phyloP scores from a whole-genome alignment of 1,139 yeast species.

The Candida anutae region DNA sequence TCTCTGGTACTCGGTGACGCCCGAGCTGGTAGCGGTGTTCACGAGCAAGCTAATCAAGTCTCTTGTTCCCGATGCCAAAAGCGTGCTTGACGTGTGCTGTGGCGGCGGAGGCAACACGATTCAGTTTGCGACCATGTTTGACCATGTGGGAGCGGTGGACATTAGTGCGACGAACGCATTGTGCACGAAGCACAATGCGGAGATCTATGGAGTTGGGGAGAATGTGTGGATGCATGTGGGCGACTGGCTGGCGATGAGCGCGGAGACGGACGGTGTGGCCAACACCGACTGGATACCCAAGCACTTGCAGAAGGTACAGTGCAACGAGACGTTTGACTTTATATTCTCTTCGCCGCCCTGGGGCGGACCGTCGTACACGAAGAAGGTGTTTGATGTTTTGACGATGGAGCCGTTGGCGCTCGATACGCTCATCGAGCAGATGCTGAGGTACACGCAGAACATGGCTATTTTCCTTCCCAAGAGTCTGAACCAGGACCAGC shows the following conservation, averaged over 20 bases:
- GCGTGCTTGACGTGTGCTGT: slow-evolving; percentile 67
- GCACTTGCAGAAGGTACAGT: slow-evolving; percentile 9
- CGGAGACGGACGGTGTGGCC: slow-evolving; percentile 10
- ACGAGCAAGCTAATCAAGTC: slow-evolving; percentile 47
- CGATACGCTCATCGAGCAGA: slow-evolving; percentile 33
- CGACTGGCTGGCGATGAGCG: slow-evolving; percentile 46
- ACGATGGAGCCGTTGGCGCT: slow-evolving; percentile 44
- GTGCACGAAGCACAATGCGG: slow-evolving; percentile 68
- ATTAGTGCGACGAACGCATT: slow-evolving; percentile 48
- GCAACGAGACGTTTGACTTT: slow-evolving; percentile 43
- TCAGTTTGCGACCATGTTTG: slow-evolving; percentile 62
- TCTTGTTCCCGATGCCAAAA: slow-evolving; percentile 36
- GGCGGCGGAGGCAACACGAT: slow-evolving; percentile 96
- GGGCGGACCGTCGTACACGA: slow-evolving; percentile 80
- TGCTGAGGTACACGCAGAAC: slow-evolving; percentile 39
- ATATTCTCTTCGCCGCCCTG: slow-evolving; percentile 90
- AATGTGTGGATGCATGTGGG: slow-evolving; percentile 42
- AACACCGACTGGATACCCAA: slow-evolving; percentile 24
- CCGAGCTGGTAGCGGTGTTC: slow-evolving; percentile 64
- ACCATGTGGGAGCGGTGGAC: slow-evolving; percentile 61
- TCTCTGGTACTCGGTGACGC: slow-evolving; percentile 89
- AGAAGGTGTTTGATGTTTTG: slow-evolving; percentile 11
- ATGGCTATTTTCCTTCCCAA: slow-evolving; percentile 73
- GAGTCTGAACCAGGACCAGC: slow-evolving; percentile 53
- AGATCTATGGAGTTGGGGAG: slow-evolving; percentile 53